Evolutionary conservation across 495 filamentous ascomycete genomes (phyloP).

Genomic region (Staphylotrichum tortipilum): DNA sequence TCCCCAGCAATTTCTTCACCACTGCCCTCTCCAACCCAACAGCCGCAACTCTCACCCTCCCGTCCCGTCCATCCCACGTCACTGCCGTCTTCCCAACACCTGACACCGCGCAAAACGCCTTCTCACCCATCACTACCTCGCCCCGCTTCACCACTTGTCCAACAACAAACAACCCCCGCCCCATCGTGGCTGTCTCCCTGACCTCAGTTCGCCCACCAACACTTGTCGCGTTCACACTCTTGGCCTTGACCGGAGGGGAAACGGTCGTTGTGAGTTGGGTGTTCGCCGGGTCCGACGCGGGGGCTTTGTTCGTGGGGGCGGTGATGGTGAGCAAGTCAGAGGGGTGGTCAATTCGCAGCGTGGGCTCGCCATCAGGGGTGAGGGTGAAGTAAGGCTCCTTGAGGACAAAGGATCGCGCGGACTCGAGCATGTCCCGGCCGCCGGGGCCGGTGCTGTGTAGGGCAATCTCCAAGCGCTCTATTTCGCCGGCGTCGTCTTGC

Average conservation of each 20-base stretch:
- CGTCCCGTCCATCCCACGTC: constrained; percentile 2
- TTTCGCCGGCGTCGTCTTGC: constrained; percentile 1
- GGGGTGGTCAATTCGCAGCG: constrained; percentile 2
- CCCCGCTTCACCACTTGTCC: neutral
- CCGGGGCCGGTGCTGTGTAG: neutral
- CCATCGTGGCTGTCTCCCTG: neutral
- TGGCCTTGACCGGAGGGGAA: neutral
- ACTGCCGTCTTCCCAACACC: neutral
- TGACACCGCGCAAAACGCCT: neutral
- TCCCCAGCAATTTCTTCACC: neutral
- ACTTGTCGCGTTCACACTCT: neutral
- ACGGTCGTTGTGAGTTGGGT: neutral
- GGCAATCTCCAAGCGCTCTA: neutral
- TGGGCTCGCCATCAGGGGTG: neutral
- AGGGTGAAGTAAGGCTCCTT: constrained; percentile 6
- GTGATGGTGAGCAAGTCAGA: neutral
- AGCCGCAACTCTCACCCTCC: neutral
- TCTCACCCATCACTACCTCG: neutral
- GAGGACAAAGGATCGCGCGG: neutral
- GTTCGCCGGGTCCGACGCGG: neutral
- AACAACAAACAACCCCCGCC: neutral
- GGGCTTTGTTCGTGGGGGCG: neutral
- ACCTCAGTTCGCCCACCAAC: neutral
- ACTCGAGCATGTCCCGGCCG: neutral
- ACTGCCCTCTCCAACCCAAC: neutral